Evolutionary conservation across 2,329 filamentous ascomycete genomes (phyloP).

Genomic region (Fusarium goolgardi): DNA sequence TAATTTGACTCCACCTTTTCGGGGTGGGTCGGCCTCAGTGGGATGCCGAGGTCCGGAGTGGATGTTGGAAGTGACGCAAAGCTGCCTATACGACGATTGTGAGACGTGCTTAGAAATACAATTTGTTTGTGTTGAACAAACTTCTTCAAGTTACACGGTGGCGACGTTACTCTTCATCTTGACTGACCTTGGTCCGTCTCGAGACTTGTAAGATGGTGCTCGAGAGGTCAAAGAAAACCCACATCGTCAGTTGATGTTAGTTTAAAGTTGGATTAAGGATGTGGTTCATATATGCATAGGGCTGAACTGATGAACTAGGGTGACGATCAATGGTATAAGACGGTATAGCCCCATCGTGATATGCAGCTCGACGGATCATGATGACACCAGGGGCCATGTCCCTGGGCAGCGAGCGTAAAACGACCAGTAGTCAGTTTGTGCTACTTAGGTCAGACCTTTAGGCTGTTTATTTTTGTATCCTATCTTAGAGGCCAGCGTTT

Average conservation of each 20-base stretch:
- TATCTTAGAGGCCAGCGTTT: too few species aligned
- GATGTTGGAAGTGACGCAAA: conserved; percentile 2
- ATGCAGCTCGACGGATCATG: not conserved
- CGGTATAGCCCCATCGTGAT: not conserved
- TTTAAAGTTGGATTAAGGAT: not conserved
- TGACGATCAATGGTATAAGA: conserved; percentile 6
- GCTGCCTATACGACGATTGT: conserved; percentile 4
- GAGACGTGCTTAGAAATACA: conserved; percentile 20
- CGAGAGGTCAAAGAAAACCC: not conserved
- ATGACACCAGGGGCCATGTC: not conserved
- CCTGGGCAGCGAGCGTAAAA: not conserved
- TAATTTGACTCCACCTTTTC: conserved; percentile 16
- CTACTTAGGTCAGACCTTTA: too few species aligned
- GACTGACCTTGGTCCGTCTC: not conserved
- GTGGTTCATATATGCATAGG: not conserved
- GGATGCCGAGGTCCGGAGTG: conserved; percentile 36
- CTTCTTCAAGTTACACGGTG: not conserved
- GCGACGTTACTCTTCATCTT: not conserved
- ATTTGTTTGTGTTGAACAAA: not conserved
- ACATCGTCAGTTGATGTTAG: not conserved
- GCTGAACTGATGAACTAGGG: conserved; percentile 5
- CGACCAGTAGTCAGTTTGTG: not conserved
- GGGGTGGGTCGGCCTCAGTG: conserved; percentile 15
- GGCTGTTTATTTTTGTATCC: too few species aligned
- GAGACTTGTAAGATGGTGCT: too few species aligned